A percentile compares a stretch with the other conserved stretches of the same genome.
These are phyloP conservation scores for Verticillium longisporum DNA, from an alignment of 2,329 filamentous ascomycete species.

Conservation along the genomic window DNA sequence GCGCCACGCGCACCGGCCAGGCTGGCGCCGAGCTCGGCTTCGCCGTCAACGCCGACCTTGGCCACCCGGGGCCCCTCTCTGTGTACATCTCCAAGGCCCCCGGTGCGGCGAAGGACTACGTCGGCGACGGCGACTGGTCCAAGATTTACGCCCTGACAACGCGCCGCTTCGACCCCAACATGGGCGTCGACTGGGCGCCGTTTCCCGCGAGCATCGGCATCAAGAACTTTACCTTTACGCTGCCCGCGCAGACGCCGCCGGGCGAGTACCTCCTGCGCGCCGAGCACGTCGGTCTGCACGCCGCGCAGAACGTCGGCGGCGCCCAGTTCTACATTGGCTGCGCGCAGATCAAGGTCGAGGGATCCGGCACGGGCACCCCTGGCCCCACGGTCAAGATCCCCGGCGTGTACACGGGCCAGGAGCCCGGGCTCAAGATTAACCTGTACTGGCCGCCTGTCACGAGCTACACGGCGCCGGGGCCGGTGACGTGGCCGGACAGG, in stretches of 20 bases:
- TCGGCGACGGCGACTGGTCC: constrained; percentile 28
- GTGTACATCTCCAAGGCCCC: constrained; percentile 30
- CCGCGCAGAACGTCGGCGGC: constrained; percentile 20
- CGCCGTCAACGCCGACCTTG: constrained; percentile 24
- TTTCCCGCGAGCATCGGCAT: constrained; percentile 20
- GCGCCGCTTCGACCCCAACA: constrained; percentile 15
- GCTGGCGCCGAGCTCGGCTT: constrained; percentile 35
- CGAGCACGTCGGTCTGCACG: constrained; percentile 28
- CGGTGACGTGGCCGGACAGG: constrained; percentile 23
- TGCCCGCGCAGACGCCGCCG: constrained; percentile 19
- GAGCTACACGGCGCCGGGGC: constrained; percentile 24
- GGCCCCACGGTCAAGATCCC: constrained; percentile 22
- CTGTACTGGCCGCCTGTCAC: constrained; percentile 26
- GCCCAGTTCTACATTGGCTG: constrained; percentile 31
- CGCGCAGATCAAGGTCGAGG: constrained; percentile 24
- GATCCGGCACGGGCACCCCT: constrained; percentile 21
- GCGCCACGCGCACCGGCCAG: constrained; percentile 25
- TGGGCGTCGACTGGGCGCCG: constrained; percentile 24
- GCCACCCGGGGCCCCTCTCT: constrained; percentile 28
- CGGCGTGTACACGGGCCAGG: constrained; percentile 22
- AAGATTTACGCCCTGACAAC: constrained; percentile 26
- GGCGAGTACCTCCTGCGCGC: constrained; percentile 27
- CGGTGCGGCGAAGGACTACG: constrained; percentile 17
- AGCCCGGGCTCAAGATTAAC: constrained; percentile 25
- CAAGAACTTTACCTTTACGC: constrained; percentile 26